Evolutionary conservation across 345 rosid species (phyloP).

Genomic region (Abelmoschus esculentus): DNA sequence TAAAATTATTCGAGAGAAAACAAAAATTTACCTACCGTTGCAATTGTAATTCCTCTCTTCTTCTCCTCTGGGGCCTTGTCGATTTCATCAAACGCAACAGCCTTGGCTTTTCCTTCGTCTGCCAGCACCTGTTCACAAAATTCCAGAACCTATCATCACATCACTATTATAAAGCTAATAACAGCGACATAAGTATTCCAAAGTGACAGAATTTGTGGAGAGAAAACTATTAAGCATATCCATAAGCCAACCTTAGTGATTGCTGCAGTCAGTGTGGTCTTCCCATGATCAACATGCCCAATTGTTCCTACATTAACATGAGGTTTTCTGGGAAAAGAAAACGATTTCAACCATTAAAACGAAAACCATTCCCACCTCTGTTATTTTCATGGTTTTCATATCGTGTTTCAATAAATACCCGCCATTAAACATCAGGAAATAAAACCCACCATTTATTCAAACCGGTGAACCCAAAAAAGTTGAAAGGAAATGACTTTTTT

Average conservation of each 20-base stretch:
- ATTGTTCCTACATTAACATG: conserved; percentile 98
- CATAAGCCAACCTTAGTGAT: conserved; percentile 56
- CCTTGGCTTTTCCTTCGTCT: conserved; percentile 96
- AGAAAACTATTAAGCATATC: background rate
- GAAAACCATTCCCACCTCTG: background rate
- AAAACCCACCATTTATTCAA: no score
- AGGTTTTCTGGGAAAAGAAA: conserved; percentile 56
- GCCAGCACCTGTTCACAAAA: conserved; percentile 59
- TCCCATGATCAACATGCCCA: conserved; percentile 99
- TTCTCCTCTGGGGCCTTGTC: conserved; percentile 99
- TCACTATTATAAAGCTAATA: no score
- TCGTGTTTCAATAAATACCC: background rate
- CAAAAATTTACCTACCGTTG: conserved; percentile 49
- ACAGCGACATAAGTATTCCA: background rate
- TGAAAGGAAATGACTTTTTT: background rate
- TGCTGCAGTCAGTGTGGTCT: conserved; percentile 99
- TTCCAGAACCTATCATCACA: background rate
- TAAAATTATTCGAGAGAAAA: background rate
- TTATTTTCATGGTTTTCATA: background rate
- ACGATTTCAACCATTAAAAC: background rate
- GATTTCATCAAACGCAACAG: conserved; percentile 94
- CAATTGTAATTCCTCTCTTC: conserved; percentile 96
- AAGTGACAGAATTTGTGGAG: background rate
- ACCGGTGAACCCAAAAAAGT: no score
- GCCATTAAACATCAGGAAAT: background rate